Percentiles rank a stretch among this genome's conserved stretches.
phyloP scores from a whole-genome alignment of 495 filamentous ascomycete species.

The Bacidia gigantensis region DNA sequence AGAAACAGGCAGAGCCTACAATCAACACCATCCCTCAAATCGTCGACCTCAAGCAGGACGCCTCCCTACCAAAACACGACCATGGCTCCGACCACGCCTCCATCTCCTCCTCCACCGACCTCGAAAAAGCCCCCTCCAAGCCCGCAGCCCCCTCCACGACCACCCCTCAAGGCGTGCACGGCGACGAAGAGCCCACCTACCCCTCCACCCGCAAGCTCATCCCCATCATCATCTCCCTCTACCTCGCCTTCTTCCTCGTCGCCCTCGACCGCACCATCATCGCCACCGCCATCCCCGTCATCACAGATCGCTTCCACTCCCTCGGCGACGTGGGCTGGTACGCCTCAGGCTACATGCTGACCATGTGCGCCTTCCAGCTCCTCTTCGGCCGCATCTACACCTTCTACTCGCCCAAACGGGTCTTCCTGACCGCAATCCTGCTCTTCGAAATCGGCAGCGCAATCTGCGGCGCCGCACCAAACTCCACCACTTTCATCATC shows the following conservation, averaged over 20 bases:
- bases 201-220: slow-evolving; percentile 12
- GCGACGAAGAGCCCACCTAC: slow-evolving; percentile 14
- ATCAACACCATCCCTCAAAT: too few species aligned
- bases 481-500: slow-evolving; percentile 54
- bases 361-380: slow-evolving; percentile 52
- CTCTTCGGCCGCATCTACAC: slow-evolving; percentile 66
- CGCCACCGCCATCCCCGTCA: slow-evolving; percentile 41
- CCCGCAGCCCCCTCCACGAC: background rate
- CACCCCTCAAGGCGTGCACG: background rate
- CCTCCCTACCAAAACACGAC: too few species aligned
- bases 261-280: slow-evolving; percentile 20
- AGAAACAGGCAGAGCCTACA: too few species aligned
- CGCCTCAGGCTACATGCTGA: slow-evolving; percentile 52
- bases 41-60: too few species aligned
- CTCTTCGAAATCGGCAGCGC: slow-evolving; percentile 52
- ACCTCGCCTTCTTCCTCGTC: slow-evolving; percentile 25
- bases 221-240: slow-evolving; percentile 21
- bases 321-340: slow-evolving; percentile 55
- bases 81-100: background rate
- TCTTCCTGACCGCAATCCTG: slow-evolving; percentile 34
- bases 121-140: background rate
- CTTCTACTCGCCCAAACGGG: slow-evolving; percentile 49
- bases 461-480: slow-evolving; percentile 60
- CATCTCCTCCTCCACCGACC: background rate
- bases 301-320: slow-evolving; percentile 55